Evolutionary conservation across 2,329 filamentous ascomycete genomes (phyloP), one percentile per base, ranked within the genome.

Genomic region (Geosmithia morbida): DNA sequence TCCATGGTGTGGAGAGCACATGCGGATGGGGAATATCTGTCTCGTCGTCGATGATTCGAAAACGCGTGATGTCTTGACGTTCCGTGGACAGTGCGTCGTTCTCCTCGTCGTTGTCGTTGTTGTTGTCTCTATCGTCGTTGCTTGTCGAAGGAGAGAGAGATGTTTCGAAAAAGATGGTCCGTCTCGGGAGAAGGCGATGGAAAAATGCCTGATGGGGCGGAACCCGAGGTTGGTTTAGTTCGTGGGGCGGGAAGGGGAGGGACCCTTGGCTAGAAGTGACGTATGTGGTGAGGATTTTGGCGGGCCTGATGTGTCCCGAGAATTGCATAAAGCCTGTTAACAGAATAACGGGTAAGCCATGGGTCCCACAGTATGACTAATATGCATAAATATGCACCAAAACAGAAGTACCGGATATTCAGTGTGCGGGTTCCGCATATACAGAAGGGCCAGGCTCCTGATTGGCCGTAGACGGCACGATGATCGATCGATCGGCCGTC

Each of bases 1-100:
- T 58, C 53, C 67, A 66, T 66, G 7, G 50, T 56, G 22, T 37
- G 14, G 33, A 37, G 13, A 37, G 33, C 33, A 37, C 13, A 37
- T 37, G 22, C 4, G 22, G 22, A 26, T n/a, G n/a, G n/a, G 22
- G 4, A 26, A 4, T 4, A 26, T 26, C 22, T 26, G 22, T 26
- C 22, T 26, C 8, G 22, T 26, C n/a, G n/a, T n/a, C n/a, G n/a
- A n/a, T 26, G 22, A 26, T 26, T 26, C 4, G 22, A 26, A 26
- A 26, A n/a, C n/a, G n/a, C n/a, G n/a, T 26, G 22, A 8, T 26
- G 22, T 26, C 4, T 26, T 26, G n/a, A n/a, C n/a, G n/a, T n/a
- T n/a, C 22, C 22, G 22, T 26, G 4, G 22, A 26, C 8, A 8
- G 8, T 26, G 22, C 22, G 22, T 26, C 4, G 22, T 26, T 26